phyloP scores from a whole-genome alignment of 495 filamentous ascomycete species.

The Bacidia rubella region DNA sequence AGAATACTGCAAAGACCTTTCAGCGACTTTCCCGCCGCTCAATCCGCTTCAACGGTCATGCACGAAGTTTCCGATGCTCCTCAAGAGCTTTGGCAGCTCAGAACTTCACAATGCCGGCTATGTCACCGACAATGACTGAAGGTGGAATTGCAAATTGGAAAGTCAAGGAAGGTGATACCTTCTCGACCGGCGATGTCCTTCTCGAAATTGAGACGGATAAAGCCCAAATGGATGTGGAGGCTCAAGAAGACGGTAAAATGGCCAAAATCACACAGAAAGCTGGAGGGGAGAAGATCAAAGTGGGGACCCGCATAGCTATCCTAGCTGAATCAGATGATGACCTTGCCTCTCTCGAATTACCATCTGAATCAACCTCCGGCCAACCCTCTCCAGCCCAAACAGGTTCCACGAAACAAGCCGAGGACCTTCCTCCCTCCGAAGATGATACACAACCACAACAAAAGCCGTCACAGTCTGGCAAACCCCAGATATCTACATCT shows the following conservation, averaged over 20 bases:
- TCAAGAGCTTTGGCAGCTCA: slow-evolving; percentile 48
- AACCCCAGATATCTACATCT: slow-evolving; percentile 25
- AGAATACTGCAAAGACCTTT: slow-evolving; percentile 4
- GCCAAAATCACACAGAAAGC: slow-evolving; percentile 63
- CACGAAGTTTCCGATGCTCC: slow-evolving; percentile 43
- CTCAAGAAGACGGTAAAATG: slow-evolving; percentile 66
- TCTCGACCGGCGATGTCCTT: slow-evolving; percentile 63
- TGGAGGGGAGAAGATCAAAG: slow-evolving; percentile 55
- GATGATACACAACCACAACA: slow-evolving; percentile 14
- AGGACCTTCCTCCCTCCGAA: slow-evolving; percentile 13
- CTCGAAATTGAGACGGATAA: slow-evolving; percentile 84
- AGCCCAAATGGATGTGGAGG: slow-evolving; percentile 83
- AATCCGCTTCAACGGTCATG: slow-evolving; percentile 2
- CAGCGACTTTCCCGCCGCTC: slow-evolving; percentile 5
- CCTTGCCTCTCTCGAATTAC: slow-evolving; percentile 51
- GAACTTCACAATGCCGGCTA: slow-evolving; percentile 75
- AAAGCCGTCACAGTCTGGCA: slow-evolving; percentile 18
- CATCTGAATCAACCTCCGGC: slow-evolving; percentile 39
- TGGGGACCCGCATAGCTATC: slow-evolving; percentile 63
- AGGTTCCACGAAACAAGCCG: neutral
- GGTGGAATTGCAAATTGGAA: slow-evolving; percentile 68
- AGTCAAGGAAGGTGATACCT: slow-evolving; percentile 63
- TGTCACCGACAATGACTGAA: slow-evolving; percentile 79
- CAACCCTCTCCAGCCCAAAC: slow-evolving; percentile 22
- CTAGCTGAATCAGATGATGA: slow-evolving; percentile 66